These are phyloP conservation scores for Phtheirospermum japonicum DNA, from an alignment of 257 asterid genomes.

Conservation along the genomic window DNA sequence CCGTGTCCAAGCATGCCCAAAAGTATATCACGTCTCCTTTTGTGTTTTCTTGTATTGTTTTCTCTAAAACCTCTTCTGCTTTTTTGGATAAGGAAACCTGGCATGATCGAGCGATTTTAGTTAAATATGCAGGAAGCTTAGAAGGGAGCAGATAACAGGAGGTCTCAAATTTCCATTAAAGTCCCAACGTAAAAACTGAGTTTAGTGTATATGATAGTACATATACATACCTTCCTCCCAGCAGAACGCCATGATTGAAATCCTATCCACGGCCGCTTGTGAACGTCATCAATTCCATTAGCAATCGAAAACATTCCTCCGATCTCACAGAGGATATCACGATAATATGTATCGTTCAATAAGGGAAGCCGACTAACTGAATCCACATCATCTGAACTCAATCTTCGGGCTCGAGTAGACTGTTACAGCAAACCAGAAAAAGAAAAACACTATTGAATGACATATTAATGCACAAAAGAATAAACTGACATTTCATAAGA, in stretches of 20 bases:
- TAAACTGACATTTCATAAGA: slow-evolving; percentile 9
- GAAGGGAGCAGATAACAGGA: slow-evolving; percentile 19
- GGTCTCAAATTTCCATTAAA: no score
- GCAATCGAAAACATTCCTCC: slow-evolving; percentile 98
- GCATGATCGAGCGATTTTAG: slow-evolving; percentile 27
- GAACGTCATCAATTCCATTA: slow-evolving; percentile 75
- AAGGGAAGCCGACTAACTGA: slow-evolving; percentile 83
- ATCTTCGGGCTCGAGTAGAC: slow-evolving; percentile 67
- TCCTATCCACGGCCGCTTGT: slow-evolving; percentile 98
- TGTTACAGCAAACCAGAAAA: slow-evolving; percentile 42
- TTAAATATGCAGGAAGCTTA: slow-evolving; percentile 17
- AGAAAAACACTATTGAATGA: slow-evolving; percentile 18
- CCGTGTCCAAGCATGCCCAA: slow-evolving; percentile 73
- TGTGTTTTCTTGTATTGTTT: slow-evolving; percentile 55
- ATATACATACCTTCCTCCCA: slow-evolving; percentile 68
- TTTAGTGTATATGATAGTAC: slow-evolving; percentile 7
- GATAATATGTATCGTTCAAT: slow-evolving; percentile 75
- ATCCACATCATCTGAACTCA: slow-evolving; percentile 92
- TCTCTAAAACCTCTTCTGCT: slow-evolving; percentile 79
- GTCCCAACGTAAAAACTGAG: no score
- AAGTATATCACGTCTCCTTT: slow-evolving; percentile 86
- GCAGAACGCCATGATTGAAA: slow-evolving; percentile 99
- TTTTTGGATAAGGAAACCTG: slow-evolving; percentile 77
- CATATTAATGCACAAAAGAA: slow-evolving; percentile 23
- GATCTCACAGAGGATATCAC: slow-evolving; percentile 82